phyloP scores from a whole-genome alignment of 257 asterid genomes.

The Asclepias syriaca region DNA sequence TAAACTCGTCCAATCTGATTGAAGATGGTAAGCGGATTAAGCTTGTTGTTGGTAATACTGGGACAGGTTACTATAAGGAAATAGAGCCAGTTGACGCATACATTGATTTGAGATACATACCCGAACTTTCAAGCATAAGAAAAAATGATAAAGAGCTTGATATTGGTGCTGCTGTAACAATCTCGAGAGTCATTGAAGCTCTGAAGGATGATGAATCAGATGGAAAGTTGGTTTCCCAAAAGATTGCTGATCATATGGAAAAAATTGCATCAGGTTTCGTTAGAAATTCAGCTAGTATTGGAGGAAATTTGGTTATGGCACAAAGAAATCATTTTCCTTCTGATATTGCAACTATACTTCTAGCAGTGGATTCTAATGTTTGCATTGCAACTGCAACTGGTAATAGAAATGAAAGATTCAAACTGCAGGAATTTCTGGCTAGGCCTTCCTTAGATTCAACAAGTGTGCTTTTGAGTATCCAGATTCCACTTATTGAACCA shows the following conservation, averaged over 20 bases:
- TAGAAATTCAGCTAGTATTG: constrained; percentile 59
- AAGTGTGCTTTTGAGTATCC: constrained; percentile 47
- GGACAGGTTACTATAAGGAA: constrained; percentile 58
- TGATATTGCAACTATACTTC: constrained; percentile 56
- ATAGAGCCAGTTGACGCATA: constrained; percentile 30
- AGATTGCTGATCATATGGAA: constrained; percentile 61
- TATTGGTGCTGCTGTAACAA: constrained; percentile 58
- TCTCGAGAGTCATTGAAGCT: constrained; percentile 39
- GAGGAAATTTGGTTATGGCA: constrained; percentile 71
- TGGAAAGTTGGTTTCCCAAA: constrained; percentile 27
- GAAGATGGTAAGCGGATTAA: constrained; percentile 32
- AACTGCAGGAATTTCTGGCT: constrained; percentile 43
- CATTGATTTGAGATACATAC: constrained; percentile 50
- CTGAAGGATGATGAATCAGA: constrained; percentile 36
- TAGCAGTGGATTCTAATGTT: constrained; percentile 41
- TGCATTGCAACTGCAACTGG: constrained; percentile 25
- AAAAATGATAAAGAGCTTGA: constrained; percentile 39
- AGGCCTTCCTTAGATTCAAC: constrained; percentile 42
- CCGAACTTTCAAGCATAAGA: constrained; percentile 41
- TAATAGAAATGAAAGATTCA: constrained; percentile 28
- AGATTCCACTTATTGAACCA: constrained; percentile 38
- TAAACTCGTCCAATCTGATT: constrained; percentile 26
- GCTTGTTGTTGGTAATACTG: constrained; percentile 63
- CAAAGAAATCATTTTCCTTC: constrained; percentile 65
- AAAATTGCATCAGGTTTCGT: constrained; percentile 50